A percentile compares a stretch with the other conserved stretches of the same genome.
Evolutionary conservation across 768 basidiomycete species (phyloP).

Genomic region (Epithele typhae): DNA sequence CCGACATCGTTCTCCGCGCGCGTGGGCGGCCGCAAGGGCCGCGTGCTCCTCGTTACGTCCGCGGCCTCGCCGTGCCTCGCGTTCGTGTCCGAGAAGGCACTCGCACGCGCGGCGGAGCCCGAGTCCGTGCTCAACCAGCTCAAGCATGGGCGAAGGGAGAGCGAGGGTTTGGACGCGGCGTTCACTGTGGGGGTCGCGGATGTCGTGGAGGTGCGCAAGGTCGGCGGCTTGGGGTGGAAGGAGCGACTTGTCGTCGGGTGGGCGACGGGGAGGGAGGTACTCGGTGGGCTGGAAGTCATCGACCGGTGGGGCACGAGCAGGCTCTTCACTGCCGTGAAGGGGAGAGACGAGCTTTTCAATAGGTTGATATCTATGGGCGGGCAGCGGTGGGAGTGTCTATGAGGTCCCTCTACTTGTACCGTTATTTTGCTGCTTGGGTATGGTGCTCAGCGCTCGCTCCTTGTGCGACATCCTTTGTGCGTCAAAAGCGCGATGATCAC

Average conservation of each 20-base stretch:
- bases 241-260: constrained; percentile 34
- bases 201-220: constrained; percentile 26
- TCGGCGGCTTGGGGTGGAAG: constrained; percentile 38
- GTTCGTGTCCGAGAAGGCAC: constrained; percentile 8
- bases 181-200: constrained; percentile 28
- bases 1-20: constrained; percentile 28
- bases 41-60: constrained; percentile 24
- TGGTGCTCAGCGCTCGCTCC: no score
- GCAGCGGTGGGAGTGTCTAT: constrained; percentile 27
- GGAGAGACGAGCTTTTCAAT: constrained; percentile 33
- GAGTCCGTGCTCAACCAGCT: no score
- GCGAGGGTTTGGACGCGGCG: constrained; percentile 16
- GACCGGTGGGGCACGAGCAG: constrained; percentile 18
- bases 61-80: constrained; percentile 30
- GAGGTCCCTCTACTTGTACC: no score
- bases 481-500: no score
- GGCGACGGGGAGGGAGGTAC: constrained; percentile 23
- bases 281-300: constrained; percentile 29
- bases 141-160: constrained; percentile 6
- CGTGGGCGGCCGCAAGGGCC: constrained; percentile 27
- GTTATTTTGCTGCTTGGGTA: no score
- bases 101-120: no score
- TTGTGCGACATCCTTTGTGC: no score
- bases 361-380: constrained; percentile 24
- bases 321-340: constrained; percentile 27